Percentiles rank a stretch among this genome's conserved stretches.
Conservation (phyloP, 176 grass and related monocot genomes). For the Elymus sibiricus region DNA sequence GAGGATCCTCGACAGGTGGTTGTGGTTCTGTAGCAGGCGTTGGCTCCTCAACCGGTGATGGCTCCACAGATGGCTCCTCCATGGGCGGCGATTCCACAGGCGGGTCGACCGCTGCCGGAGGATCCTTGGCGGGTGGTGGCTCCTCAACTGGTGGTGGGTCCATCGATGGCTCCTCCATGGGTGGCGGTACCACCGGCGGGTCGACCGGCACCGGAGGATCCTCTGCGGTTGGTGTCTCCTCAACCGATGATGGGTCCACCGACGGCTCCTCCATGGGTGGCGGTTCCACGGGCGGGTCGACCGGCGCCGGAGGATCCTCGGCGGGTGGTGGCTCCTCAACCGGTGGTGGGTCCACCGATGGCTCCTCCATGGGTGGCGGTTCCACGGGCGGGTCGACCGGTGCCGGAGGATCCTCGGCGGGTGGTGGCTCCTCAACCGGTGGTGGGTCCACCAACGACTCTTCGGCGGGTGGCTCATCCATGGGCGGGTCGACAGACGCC, state of each 20-base stretch:
- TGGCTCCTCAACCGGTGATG: background rate
- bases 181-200: background rate
- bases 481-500: background rate
- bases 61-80: background rate
- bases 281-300: background rate
- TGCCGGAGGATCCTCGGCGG: background rate
- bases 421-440: background rate
- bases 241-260: no score
- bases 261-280: background rate
- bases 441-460: background rate
- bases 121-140: background rate
- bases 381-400: background rate
- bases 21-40: no score
- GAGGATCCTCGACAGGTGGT: background rate
- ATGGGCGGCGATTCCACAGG: background rate
- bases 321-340: background rate
- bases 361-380: background rate
- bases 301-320: background rate
- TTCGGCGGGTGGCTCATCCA: background rate
- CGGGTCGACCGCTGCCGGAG: background rate
- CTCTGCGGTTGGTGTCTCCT: background rate
- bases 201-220: background rate
- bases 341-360: background rate
- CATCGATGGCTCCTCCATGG: background rate
- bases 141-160: background rate